Conservation (phyloP, 2,329 filamentous ascomycete genomes). For the Didymella exigua region DNA sequence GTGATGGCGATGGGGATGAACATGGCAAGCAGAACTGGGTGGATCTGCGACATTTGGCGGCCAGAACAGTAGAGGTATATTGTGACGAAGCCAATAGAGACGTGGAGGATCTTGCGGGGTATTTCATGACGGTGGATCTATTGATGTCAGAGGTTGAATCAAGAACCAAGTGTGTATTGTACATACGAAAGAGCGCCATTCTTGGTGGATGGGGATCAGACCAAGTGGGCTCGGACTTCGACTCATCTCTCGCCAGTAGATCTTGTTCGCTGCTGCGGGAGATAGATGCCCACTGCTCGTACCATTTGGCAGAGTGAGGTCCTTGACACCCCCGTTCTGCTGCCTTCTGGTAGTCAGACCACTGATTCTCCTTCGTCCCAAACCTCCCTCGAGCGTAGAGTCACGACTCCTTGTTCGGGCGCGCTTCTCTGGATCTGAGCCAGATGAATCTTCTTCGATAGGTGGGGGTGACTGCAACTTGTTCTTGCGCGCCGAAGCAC, state of each 20-base stretch:
- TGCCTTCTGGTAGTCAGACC: conserved; percentile 59
- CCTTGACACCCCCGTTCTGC: conserved; percentile 40
- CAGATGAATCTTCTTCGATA: conserved; percentile 66
- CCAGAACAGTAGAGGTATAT: conserved; percentile 83
- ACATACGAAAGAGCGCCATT: conserved; percentile 83
- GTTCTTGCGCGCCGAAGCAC: conserved; percentile 72
- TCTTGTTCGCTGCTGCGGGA: conserved; percentile 67
- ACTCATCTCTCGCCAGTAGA: conserved; percentile 86
- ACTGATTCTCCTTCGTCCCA: conserved; percentile 53
- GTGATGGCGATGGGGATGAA: conserved; percentile 82
- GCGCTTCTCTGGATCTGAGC: conserved; percentile 60
- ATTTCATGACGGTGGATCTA: conserved; percentile 89
- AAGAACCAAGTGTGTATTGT: background rate
- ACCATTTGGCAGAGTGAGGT: conserved; percentile 47
- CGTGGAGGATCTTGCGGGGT: conserved; percentile 88
- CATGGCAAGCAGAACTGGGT: conserved; percentile 79
- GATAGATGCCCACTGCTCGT: conserved; percentile 72
- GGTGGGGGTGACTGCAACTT: conserved; percentile 63
- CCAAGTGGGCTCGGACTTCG: conserved; percentile 91
- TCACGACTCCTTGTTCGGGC: conserved; percentile 75
- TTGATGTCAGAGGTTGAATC: conserved; percentile 28
- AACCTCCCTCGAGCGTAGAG: conserved; percentile 57
- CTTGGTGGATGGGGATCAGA: conserved; percentile 90
- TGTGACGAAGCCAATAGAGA: conserved; percentile 95
- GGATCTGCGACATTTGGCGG: conserved; percentile 75